Evolutionary conservation across 345 rosid genomes (phyloP).

Genomic region (Pistacia atlantica): DNA sequence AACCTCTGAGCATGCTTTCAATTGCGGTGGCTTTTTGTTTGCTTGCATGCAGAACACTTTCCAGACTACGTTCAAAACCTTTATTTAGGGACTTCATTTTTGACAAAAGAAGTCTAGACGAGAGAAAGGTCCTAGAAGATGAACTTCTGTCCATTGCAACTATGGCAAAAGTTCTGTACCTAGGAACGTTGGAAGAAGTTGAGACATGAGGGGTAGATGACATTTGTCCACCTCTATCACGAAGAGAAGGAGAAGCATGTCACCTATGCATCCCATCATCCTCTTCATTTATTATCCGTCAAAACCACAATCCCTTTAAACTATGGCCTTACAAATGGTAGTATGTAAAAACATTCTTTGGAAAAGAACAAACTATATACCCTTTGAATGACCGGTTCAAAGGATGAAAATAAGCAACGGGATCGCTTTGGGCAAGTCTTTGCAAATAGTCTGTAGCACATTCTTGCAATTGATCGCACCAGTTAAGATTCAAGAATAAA

Average conservation of each 20-base stretch:
- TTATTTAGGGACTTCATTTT: slow-evolving; percentile 68
- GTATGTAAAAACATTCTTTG: too few species aligned
- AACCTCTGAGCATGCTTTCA: slow-evolving; percentile 97
- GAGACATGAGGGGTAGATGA: slow-evolving; percentile 57
- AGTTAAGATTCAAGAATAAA: too few species aligned
- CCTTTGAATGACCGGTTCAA: too few species aligned
- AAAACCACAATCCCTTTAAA: slow-evolving; percentile 10
- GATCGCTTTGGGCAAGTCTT: too few species aligned
- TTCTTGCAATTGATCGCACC: too few species aligned
- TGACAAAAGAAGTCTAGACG: slow-evolving; percentile 72
- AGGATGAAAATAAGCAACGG: too few species aligned
- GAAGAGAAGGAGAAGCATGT: slow-evolving; percentile 93
- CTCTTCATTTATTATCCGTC: slow-evolving; percentile 88
- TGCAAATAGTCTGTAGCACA: too few species aligned
- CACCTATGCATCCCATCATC: slow-evolving; percentile 94
- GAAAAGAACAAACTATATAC: too few species aligned
- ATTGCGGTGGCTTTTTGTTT: slow-evolving; percentile 99
- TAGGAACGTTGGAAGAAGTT: slow-evolving; percentile 57
- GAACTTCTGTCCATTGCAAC: slow-evolving; percentile 96
- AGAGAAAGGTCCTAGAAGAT: slow-evolving; percentile 63
- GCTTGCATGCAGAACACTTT: slow-evolving; percentile 94
- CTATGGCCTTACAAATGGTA: neutral
- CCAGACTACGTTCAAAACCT: slow-evolving; percentile 88
- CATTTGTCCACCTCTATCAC: slow-evolving; percentile 78
- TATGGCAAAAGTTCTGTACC: slow-evolving; percentile 95